phyloP scores from a whole-genome alignment of 139 green algal species.

The Pycnococcus provasolii region DNA sequence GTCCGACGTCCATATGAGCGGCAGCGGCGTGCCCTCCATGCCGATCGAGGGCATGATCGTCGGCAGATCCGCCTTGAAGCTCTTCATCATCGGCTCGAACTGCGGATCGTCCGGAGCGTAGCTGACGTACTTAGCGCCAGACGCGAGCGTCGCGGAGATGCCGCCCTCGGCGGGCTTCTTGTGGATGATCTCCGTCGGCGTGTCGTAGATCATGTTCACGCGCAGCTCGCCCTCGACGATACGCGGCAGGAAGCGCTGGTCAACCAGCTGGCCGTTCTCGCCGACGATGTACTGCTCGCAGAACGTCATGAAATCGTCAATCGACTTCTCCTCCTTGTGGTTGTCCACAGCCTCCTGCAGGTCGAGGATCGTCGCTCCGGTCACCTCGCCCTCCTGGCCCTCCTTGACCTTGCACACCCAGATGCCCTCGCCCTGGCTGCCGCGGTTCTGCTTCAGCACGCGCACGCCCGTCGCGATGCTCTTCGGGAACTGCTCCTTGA shows the following conservation, averaged over 20 bases:
- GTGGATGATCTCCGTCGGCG: constrained; percentile 33
- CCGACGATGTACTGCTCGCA: constrained; percentile 24
- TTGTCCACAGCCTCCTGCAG: constrained; percentile 25
- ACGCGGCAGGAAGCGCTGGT: constrained; percentile 35
- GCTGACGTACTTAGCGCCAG: not conserved
- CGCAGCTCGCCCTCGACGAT: constrained; percentile 35
- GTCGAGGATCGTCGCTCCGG: too few species aligned
- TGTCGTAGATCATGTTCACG: constrained; percentile 34
- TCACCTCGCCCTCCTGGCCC: too few species aligned
- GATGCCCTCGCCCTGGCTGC: constrained; percentile 31
- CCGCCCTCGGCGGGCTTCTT: constrained; percentile 35
- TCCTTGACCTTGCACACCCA: constrained; percentile 23
- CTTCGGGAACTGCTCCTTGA: constrained; percentile 28
- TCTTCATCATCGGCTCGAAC: not conserved
- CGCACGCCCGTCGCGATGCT: constrained; percentile 15
- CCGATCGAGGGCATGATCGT: not conserved
- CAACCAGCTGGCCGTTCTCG: constrained; percentile 26
- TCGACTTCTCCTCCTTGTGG: constrained; percentile 20
- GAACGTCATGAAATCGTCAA: constrained; percentile 28
- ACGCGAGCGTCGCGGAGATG: constrained; percentile 6
- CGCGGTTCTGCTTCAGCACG: constrained; percentile 37
- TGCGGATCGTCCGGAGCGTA: constrained; percentile 3
- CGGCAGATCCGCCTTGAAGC: constrained; percentile 6
- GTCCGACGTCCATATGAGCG: constrained; percentile 34
- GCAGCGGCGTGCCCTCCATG: constrained; percentile 3